Conservation (phyloP, 306 rosid genomes). For the Cicer cuneatum region DNA sequence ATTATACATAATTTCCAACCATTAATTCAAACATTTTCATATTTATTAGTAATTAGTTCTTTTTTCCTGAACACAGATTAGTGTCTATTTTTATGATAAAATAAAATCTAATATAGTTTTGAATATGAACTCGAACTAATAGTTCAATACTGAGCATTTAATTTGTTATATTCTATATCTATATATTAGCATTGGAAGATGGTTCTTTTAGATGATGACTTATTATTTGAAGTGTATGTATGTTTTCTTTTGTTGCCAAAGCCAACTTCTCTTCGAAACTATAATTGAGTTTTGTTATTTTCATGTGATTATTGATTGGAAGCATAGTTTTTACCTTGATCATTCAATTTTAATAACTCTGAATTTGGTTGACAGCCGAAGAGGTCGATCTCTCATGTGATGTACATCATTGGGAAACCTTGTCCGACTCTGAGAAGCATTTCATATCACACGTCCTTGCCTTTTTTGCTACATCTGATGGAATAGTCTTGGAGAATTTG, state of each 20-base stretch:
- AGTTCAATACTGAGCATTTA: too few species aligned
- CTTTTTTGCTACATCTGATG: conserved; percentile 94
- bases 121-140: too few species aligned
- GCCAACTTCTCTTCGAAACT: neutral
- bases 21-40: neutral
- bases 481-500: conserved; percentile 87
- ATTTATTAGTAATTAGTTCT: neutral
- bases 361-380: conserved; percentile 68
- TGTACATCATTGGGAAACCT: conserved; percentile 69
- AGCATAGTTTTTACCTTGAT: neutral
- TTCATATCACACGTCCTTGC: conserved; percentile 80
- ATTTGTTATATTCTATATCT: too few species aligned
- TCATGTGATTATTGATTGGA: conserved; percentile 12
- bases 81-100: neutral
- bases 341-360: conserved; percentile 39
- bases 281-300: conserved; percentile 22
- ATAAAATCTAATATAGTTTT: too few species aligned
- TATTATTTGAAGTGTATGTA: neutral
- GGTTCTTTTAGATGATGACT: neutral
- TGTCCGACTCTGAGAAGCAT: conserved; percentile 82
- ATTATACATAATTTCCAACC: conserved; percentile 2
- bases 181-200: neutral
- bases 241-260: neutral
- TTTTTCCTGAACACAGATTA: neutral
- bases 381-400: conserved; percentile 91